Evolutionary conservation across 2,329 filamentous ascomycete species (phyloP).

Genomic region (Mycosphaerelloides madeirae): DNA sequence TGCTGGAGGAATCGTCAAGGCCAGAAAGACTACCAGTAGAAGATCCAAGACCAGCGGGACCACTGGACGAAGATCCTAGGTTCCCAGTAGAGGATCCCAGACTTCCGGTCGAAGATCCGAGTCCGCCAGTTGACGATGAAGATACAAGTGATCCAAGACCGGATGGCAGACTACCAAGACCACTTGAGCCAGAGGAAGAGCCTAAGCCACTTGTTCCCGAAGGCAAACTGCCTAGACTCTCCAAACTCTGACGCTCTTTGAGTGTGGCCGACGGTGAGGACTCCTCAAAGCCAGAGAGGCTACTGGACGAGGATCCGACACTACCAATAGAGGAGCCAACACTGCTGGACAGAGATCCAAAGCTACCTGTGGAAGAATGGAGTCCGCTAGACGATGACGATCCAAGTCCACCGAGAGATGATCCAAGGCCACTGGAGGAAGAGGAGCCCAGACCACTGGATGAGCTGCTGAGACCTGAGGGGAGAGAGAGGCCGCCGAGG

Average conservation of each 20-base stretch:
- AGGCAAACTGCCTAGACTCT: not conserved
- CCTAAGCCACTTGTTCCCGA: not conserved
- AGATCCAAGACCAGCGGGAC: not conserved
- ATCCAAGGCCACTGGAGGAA: not conserved
- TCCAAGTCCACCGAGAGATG: constrained; percentile 1
- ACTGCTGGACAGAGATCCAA: not conserved
- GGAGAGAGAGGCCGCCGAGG: constrained; percentile 4
- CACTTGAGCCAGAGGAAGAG: constrained; percentile 1
- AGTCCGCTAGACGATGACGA: too few species aligned
- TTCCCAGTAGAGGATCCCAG: too few species aligned
- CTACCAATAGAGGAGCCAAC: constrained; percentile 5
- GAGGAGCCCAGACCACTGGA: constrained; percentile 8
- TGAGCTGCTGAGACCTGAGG: constrained; percentile 8
- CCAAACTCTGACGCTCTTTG: constrained; percentile 4
- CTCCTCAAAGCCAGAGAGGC: constrained; percentile 1
- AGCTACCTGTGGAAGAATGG: not conserved
- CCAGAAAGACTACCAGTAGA: constrained; percentile 4
- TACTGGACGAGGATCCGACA: constrained; percentile 7
- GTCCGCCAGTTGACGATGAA: too few species aligned
- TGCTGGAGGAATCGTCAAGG: not conserved
- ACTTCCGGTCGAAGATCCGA: too few species aligned
- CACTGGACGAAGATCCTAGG: too few species aligned
- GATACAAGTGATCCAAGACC: too few species aligned
- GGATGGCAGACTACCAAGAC: not conserved
- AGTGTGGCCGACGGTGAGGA: not conserved